Base-by-base conservation (phyloP, 179 eudicot genomes). In the Gypsophila paniculata region DNA sequence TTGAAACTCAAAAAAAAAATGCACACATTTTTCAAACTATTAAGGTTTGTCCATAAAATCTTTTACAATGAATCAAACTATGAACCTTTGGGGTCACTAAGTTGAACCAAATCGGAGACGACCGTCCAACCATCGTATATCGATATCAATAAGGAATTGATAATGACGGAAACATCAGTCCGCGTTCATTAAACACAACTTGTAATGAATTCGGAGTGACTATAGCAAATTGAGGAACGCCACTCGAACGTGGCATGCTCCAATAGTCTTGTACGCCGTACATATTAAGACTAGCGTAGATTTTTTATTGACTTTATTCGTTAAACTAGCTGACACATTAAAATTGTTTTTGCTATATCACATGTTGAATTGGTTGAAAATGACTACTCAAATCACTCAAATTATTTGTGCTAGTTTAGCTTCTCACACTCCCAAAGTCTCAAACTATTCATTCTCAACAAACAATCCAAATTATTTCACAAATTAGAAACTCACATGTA, bases 41-140 rank as follows among this genome's bases (percentile, higher is more conserved):
- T 29, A 52, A 69, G 18, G n/a, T 36, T 55, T 36, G 71, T 36
- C 34, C 72, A 55, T 48, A 53, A 63, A 69, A 69, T 69, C 72
- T 69, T 69, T 63, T 34, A 54, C 72, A 36, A 19, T 69, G 51
- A 13, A 36, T 21, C 72, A 34, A 54, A 13, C 13, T 18, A n/a
- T n/a, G n/a, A n/a, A n/a, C n/a, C n/a, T n/a, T n/a, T n/a, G n/a
- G n/a, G n/a, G n/a, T n/a, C n/a, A n/a, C n/a, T n/a, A n/a, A n/a
- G n/a, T n/a, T 11, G 18, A 48, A 52, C 49, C 17, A 4, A 19
- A 29, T 29, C 34, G 34, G 34, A 29, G 34, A 29, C 34, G 34
- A 29, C 34, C 34, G 34, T 2, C 3, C 5, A 4, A 51, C 61
- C 29, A 57, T 51, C 0, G 55, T 19, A 51, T 51, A 14, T 51